phyloP scores from a whole-genome alignment of 1,284 basidiomycete genomes.

The Heterobasidion occidentale region DNA sequence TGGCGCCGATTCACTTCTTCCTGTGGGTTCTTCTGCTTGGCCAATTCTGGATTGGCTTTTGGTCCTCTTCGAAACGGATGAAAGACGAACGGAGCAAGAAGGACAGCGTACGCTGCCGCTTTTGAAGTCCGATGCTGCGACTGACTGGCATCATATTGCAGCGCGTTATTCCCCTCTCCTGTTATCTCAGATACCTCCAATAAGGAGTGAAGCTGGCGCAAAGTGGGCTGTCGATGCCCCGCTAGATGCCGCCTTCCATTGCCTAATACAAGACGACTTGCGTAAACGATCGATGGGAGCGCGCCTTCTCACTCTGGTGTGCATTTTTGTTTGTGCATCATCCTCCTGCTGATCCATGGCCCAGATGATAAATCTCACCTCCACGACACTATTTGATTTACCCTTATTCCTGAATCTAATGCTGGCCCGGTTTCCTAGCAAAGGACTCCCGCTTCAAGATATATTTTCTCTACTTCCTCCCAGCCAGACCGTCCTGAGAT shows the following conservation, averaged over 20 bases:
- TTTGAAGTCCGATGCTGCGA: not conserved
- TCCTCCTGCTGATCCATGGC: slow-evolving; percentile 6
- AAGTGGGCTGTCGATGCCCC: slow-evolving; percentile 53
- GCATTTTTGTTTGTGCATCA: slow-evolving; percentile 9
- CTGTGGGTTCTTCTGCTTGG: slow-evolving; percentile 57
- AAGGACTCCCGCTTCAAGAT: slow-evolving; percentile 23
- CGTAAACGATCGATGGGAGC: slow-evolving; percentile 35
- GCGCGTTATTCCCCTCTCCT: slow-evolving; percentile 51
- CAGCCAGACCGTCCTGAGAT: slow-evolving; percentile 29
- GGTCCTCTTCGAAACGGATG: slow-evolving; percentile 58
- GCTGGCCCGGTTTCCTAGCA: slow-evolving; percentile 33
- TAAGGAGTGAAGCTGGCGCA: slow-evolving; percentile 35
- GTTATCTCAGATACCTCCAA: slow-evolving; percentile 55
- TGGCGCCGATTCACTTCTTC: slow-evolving; percentile 16
- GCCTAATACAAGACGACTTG: slow-evolving; percentile 35
- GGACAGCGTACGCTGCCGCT: slow-evolving; percentile 23
- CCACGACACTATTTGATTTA: slow-evolving; percentile 39
- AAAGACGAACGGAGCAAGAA: slow-evolving; percentile 25
- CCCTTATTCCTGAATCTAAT: slow-evolving; percentile 40
- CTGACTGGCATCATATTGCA: slow-evolving; percentile 15
- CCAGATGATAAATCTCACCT: slow-evolving; percentile 49
- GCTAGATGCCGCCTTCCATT: slow-evolving; percentile 47
- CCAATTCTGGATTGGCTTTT: slow-evolving; percentile 56
- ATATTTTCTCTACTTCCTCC: slow-evolving; percentile 36
- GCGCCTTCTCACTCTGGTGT: slow-evolving; percentile 44